A percentile compares a stretch with the other conserved stretches of the same genome.
These are phyloP conservation scores for Porpolomopsis calyptriformis DNA, from an alignment of 768 basidiomycete species.

Conservation along the genomic window DNA sequence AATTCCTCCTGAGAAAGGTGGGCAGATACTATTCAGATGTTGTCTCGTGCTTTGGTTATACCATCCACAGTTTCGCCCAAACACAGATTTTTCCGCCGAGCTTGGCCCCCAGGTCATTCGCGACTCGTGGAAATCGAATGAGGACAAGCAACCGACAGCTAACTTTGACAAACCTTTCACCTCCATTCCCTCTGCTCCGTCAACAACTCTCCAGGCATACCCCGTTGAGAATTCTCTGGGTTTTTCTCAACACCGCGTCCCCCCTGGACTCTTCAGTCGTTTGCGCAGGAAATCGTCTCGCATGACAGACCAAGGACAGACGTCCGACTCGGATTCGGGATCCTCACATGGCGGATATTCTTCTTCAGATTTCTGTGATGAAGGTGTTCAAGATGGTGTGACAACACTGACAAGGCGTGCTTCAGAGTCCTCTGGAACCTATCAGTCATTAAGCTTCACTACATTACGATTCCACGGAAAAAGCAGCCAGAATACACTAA, in stretches of 20 bases:
- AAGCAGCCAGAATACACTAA: slow-evolving; percentile 46
- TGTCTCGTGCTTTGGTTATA: neutral
- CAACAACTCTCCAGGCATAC: slow-evolving; percentile 1
- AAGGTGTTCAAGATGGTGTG: neutral
- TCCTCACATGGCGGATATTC: neutral
- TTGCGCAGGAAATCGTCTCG: neutral
- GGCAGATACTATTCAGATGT: neutral
- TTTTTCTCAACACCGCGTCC: slow-evolving; percentile 1
- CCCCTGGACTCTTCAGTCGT: neutral
- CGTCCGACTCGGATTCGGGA: neutral
- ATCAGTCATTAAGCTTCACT: slow-evolving; percentile 20
- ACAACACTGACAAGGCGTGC: neutral
- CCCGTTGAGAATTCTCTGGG: neutral
- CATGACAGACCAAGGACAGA: neutral
- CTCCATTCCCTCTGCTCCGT: neutral
- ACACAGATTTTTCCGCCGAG: slow-evolving; percentile 48
- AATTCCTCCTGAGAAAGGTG: slow-evolving; percentile 43
- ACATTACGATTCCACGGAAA: slow-evolving; percentile 49
- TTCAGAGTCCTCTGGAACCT: neutral
- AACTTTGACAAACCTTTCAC: neutral
- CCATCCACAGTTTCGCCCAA: slow-evolving; percentile 39
- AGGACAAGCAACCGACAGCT: neutral
- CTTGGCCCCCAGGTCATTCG: slow-evolving; percentile 53
- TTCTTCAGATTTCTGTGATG: slow-evolving; percentile 1
- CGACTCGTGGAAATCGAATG: slow-evolving; percentile 47